phyloP scores from a whole-genome alignment of 1,139 yeast genomes.

The Pichia sp. region DNA sequence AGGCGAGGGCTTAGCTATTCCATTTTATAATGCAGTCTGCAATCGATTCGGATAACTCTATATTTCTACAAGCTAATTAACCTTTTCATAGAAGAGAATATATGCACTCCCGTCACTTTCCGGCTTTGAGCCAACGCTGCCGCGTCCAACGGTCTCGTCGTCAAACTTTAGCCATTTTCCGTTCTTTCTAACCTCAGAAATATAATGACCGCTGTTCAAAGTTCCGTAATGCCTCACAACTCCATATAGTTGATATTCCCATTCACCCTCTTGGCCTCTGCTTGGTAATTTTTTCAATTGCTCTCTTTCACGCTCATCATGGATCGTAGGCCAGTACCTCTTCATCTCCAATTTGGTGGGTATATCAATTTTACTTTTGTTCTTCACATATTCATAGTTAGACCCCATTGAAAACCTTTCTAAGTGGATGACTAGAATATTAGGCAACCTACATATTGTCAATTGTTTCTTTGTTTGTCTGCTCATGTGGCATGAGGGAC shows the following conservation, averaged over 20 bases:
- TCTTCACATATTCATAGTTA: conserved; percentile 13
- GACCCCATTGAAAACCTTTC: conserved; percentile 49
- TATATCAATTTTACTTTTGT: conserved; percentile 6
- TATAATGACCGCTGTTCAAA: conserved; percentile 68
- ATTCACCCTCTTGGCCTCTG: conserved; percentile 67
- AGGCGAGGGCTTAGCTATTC: too few species aligned
- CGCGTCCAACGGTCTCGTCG: conserved; percentile 54
- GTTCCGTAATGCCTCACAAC: conserved; percentile 67
- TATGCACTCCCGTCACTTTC: conserved; percentile 51
- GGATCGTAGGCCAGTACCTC: conserved; percentile 64
- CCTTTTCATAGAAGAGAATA: conserved; percentile 61
- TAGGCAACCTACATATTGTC: conserved; percentile 58
- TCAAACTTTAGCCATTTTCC: conserved; percentile 65
- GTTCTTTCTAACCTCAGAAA: conserved; percentile 53
- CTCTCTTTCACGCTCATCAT: conserved; percentile 36
- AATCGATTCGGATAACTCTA: neutral
- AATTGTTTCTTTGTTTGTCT: conserved; percentile 45
- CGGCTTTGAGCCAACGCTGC: conserved; percentile 24
- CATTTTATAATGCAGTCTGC: too few species aligned
- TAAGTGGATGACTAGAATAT: conserved; percentile 56
- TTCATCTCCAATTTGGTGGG: conserved; percentile 53
- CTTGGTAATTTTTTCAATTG: conserved; percentile 49
- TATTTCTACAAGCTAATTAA: too few species aligned
- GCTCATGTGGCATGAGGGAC: conserved; percentile 56
- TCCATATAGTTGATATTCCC: conserved; percentile 49